Percentiles rank a stretch among this genome's conserved stretches.
These are phyloP conservation scores for Grosmannia clavigera DNA, from an alignment of 2,329 filamentous ascomycete species.

Conservation along the genomic window DNA sequence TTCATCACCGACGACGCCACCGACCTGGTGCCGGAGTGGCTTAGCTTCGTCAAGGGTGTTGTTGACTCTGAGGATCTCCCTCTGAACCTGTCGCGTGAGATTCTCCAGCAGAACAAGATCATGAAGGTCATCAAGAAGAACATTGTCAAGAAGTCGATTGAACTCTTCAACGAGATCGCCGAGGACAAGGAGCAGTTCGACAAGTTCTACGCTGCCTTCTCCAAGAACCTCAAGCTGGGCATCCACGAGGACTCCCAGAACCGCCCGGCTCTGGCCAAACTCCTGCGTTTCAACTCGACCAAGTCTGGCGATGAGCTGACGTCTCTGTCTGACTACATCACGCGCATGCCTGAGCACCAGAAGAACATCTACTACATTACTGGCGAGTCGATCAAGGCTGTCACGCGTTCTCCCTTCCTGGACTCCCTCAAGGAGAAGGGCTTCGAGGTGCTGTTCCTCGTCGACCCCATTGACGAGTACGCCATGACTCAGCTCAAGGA, in stretches of 20 bases:
- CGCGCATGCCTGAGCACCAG: conserved; percentile 99
- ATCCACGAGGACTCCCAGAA: conserved; percentile 99
- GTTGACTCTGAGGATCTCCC: conserved; percentile 99
- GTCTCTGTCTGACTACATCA: conserved; percentile 93
- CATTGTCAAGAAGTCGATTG: conserved; percentile 99
- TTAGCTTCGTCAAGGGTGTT: conserved; percentile 99
- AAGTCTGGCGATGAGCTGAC: conserved; percentile 95
- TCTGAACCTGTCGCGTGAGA: conserved; percentile 99
- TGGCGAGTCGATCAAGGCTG: conserved; percentile 97
- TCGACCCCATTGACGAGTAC: conserved; percentile 98
- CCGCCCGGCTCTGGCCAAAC: conserved; percentile 84
- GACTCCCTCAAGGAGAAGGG: conserved; percentile 97
- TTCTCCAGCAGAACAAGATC: conserved; percentile 99
- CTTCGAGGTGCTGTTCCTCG: conserved; percentile 98
- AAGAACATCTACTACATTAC: conserved; percentile 99
- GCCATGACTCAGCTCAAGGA: conserved; percentile 99
- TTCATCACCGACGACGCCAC: conserved; percentile 99
- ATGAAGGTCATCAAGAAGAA: conserved; percentile 99
- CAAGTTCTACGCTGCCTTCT: conserved; percentile 99
- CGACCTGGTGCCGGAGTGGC: conserved; percentile 98
- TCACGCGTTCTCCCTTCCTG: conserved; percentile 96
- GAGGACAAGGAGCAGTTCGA: conserved; percentile 99
- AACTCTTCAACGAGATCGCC: conserved; percentile 97
- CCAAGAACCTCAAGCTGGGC: conserved; percentile 99
- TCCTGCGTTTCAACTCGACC: conserved; percentile 97